Conservation (phyloP, 139 green algal genomes). For the Chlamydomonas schloesseri region DNA sequence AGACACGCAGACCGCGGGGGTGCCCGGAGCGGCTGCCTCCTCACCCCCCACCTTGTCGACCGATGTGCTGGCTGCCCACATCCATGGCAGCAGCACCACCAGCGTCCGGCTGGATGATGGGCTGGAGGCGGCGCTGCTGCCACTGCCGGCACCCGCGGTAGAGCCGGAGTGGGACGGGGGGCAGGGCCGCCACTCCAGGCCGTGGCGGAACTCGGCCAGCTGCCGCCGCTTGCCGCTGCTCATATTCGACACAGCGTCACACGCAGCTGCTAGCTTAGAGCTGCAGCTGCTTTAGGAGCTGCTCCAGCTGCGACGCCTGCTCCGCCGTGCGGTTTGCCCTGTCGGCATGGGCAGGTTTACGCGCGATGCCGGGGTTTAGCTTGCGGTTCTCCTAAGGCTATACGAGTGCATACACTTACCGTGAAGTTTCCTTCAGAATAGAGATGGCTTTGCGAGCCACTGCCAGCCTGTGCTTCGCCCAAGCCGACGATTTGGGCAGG, state of each 20-base stretch:
- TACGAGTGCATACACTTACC: neutral
- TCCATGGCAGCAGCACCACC: conserved; percentile 22
- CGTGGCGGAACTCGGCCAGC: neutral
- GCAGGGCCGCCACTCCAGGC: neutral
- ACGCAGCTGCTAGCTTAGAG: neutral
- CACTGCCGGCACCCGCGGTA: too few relatives aligned
- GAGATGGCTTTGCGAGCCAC: conserved; percentile 5
- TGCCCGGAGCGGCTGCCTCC: too few relatives aligned
- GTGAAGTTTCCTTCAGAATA: neutral
- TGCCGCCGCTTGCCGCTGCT: neutral
- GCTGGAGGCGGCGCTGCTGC: neutral
- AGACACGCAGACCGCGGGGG: too few relatives aligned
- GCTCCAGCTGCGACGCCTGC: neutral
- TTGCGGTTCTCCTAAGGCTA: neutral
- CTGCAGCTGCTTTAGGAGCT: conserved; percentile 14
- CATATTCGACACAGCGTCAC: neutral
- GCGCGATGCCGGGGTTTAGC: neutral
- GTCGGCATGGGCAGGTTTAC: neutral
- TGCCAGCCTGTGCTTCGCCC: conserved; percentile 6
- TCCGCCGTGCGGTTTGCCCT: neutral
- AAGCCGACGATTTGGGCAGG: neutral
- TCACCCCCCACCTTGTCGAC: neutral
- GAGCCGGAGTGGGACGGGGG: too few relatives aligned
- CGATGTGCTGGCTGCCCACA: conserved; percentile 6
- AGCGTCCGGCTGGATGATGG: neutral